Percentiles rank a stretch among this genome's conserved stretches.
phyloP scores from a whole-genome alignment of 106 monocot species.

The Phalaenopsis equestris region DNA sequence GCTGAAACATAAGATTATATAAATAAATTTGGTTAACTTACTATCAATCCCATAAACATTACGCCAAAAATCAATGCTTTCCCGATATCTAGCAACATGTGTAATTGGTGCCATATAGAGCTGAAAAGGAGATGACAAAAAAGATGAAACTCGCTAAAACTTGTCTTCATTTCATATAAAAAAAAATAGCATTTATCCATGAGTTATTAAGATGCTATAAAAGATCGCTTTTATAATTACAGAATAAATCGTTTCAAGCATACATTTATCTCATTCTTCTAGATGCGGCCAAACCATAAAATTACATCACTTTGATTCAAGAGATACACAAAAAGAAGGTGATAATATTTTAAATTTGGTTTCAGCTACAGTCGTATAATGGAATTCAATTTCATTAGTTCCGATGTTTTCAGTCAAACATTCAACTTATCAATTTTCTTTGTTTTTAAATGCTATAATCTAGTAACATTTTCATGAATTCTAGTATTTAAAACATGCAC shows the following conservation, averaged over 20 bases:
- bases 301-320: neutral
- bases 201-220: neutral
- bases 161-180: neutral
- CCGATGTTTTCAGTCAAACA: neutral
- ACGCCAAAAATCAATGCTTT: slow-evolving; percentile 92
- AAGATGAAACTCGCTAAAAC: neutral
- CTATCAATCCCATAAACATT: slow-evolving; percentile 96
- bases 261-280: neutral
- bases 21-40: slow-evolving; percentile 34
- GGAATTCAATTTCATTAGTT: neutral
- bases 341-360: neutral
- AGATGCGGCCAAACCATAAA: neutral
- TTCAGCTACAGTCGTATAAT: neutral
- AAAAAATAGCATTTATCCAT: neutral
- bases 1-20: neutral
- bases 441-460: no score
- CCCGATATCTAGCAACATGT: slow-evolving; percentile 68
- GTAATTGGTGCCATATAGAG: slow-evolving; percentile 96
- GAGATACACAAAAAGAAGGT: neutral
- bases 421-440: no score
- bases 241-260: neutral
- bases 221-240: neutral
- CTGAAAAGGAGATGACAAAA: slow-evolving; percentile 33
- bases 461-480: no score
- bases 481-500: no score